phyloP scores from a whole-genome alignment of 139 green algal genomes.

The Chara braunii region DNA sequence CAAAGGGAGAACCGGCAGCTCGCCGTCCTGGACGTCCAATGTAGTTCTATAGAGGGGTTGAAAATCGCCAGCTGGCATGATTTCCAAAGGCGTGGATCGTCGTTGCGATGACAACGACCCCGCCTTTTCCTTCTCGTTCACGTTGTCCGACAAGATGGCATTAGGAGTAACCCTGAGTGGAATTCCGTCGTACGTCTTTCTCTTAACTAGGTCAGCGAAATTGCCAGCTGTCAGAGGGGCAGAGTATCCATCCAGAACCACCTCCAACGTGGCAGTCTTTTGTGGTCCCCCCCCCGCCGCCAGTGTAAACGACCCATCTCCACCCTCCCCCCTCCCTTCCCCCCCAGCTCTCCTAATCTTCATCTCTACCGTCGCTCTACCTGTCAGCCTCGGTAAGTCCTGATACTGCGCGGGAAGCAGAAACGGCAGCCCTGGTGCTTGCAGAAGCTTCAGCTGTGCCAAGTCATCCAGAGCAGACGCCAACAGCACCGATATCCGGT shows the following conservation, averaged over 20 bases:
- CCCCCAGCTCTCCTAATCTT: slow-evolving; percentile 24
- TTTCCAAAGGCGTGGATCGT: slow-evolving; percentile 45
- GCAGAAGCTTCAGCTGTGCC: slow-evolving; percentile 29
- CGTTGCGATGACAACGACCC: neutral
- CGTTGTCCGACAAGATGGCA: neutral
- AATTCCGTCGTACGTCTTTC: neutral
- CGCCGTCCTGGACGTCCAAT: slow-evolving; percentile 45
- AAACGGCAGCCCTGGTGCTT: slow-evolving; percentile 30
- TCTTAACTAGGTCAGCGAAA: slow-evolving; percentile 35
- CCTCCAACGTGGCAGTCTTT: slow-evolving; percentile 6
- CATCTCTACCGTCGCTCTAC: slow-evolving; percentile 38
- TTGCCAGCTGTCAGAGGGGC: slow-evolving; percentile 34
- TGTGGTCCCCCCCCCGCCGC: slow-evolving; percentile 7
- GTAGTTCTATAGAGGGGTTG: slow-evolving; percentile 44
- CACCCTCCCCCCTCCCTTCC: too few relatives aligned
- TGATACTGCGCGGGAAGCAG: slow-evolving; percentile 22
- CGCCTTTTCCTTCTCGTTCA: neutral
- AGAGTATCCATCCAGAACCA: slow-evolving; percentile 42
- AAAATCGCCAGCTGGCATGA: slow-evolving; percentile 44
- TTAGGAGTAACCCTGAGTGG: neutral
- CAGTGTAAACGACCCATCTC: slow-evolving; percentile 32
- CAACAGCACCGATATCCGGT: slow-evolving; percentile 27
- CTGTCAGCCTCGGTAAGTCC: slow-evolving; percentile 30
- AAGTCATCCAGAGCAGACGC: slow-evolving; percentile 21
- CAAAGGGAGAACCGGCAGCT: slow-evolving; percentile 47